Conservation (phyloP, 2,329 filamentous ascomycete species). For the Aureobasidium sp. region DNA sequence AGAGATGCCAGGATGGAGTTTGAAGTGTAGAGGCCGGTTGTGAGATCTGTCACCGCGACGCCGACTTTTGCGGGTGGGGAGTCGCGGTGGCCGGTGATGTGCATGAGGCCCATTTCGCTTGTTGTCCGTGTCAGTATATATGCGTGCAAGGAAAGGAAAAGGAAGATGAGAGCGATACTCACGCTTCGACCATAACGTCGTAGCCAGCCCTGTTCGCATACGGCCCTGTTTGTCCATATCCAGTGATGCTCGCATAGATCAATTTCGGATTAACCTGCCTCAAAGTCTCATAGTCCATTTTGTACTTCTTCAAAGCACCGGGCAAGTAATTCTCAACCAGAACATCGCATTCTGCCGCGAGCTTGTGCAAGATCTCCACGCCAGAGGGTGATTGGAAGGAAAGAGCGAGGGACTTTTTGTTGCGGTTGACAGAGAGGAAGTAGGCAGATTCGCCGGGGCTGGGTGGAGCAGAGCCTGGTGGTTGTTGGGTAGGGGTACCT, state of each 20-base stretch:
- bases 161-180: slow-evolving; percentile 21
- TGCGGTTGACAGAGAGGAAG: slow-evolving; percentile 86
- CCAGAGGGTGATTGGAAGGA: slow-evolving; percentile 83
- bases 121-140: background rate
- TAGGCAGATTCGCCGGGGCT: slow-evolving; percentile 85
- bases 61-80: slow-evolving; percentile 94
- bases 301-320: slow-evolving; percentile 79
- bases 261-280: slow-evolving; percentile 72
- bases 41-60: slow-evolving; percentile 92
- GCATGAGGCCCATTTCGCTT: slow-evolving; percentile 89
- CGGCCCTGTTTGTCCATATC: slow-evolving; percentile 91
- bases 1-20: slow-evolving; percentile 94
- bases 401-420: slow-evolving; percentile 88
- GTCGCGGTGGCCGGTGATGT: slow-evolving; percentile 84
- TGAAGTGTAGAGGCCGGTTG: slow-evolving; percentile 87
- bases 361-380: slow-evolving; percentile 75
- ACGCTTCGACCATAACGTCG: slow-evolving; percentile 97
- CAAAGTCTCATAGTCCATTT: slow-evolving; percentile 77
- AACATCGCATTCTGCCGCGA: slow-evolving; percentile 79
- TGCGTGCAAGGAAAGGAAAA: background rate
- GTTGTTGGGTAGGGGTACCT: slow-evolving; percentile 32
- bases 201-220: slow-evolving; percentile 84
- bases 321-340: slow-evolving; percentile 96
- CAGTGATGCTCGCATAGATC: slow-evolving; percentile 93
- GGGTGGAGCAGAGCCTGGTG: too few relatives aligned